Base-by-base conservation (phyloP, 1,284 basidiomycete species). In the Tranzscheliella williamsii region DNA sequence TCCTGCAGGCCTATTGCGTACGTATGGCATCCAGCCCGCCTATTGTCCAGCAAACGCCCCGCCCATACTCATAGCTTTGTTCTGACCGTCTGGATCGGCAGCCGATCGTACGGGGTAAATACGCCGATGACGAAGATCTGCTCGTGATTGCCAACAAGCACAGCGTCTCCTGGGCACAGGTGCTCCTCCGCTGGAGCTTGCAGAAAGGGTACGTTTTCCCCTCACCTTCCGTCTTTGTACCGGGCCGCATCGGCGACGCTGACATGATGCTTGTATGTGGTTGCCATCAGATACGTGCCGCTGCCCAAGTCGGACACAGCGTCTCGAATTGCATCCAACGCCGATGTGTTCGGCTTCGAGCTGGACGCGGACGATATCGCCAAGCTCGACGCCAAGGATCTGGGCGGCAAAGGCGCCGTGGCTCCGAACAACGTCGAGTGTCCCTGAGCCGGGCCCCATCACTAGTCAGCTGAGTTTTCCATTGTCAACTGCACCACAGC, bases 231-330 rank as follows among this genome's bases (percentile, higher is more conserved):
- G 11, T 34, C 18, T n/a, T n/a, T n/a, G n/a, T n/a, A n/a, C n/a
- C n/a, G n/a, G n/a, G n/a, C n/a, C n/a, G n/a, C n/a, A n/a, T n/a
- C n/a, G n/a, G n/a, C n/a, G n/a, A n/a, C n/a, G n/a, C 27, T 29
- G 27, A 29, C 27, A n/a, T 29, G n/a, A 11, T n/a, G 27, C 27
- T 12, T 24, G 15, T 12, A 33, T 33, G 15, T 33, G 8, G 8
- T 33, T 33, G 7, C 17, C 11, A 7, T 22, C 18, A 40, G 38
- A 4, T 63, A 49, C 24, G 54, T 57, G 23, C 60, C 60, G 27
- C 51, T 67, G 18, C 65, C 65, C 49, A 67, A 67, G 42, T 64
- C 61, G 37, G 61, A 65, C 29, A 67, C 61, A 16, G 45, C 48
- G 4, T 49, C 34, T 20, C 47, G 65, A n/a, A 67, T 67, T 27